Conservation (phyloP, 257 asterid genomes). For the Capsicum chinense region DNA sequence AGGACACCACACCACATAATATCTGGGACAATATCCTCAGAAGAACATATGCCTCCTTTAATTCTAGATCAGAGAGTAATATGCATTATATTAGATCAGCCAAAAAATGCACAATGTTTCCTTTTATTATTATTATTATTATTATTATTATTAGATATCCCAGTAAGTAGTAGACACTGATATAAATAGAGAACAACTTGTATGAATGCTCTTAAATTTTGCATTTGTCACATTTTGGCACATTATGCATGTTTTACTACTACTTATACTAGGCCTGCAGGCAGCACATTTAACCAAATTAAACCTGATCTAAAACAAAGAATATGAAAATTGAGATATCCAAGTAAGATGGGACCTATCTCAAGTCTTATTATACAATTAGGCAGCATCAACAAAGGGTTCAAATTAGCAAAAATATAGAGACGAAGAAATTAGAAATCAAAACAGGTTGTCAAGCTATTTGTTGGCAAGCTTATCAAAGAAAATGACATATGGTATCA, state of each 20-base stretch:
- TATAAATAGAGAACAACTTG: slow-evolving; percentile 24
- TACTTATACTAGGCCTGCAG: slow-evolving; percentile 33
- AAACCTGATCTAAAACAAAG: slow-evolving; percentile 14
- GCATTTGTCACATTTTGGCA: slow-evolving; percentile 5
- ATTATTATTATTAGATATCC: background rate
- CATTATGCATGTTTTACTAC: slow-evolving; percentile 4
- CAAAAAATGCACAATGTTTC: slow-evolving; percentile 35
- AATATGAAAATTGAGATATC: background rate
- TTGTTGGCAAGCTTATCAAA: background rate
- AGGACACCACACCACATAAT: slow-evolving; percentile 28
- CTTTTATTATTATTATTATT: background rate
- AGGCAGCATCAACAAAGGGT: too few species aligned
- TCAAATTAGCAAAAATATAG: too few species aligned
- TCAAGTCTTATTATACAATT: too few species aligned
- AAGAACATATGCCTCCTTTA: background rate
- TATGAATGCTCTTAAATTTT: background rate
- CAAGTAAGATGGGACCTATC: too few species aligned
- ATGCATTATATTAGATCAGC: slow-evolving; percentile 30
- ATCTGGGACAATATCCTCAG: background rate
- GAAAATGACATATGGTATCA: too few species aligned
- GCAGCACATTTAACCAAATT: slow-evolving; percentile 32
- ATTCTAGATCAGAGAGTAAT: slow-evolving; percentile 31
- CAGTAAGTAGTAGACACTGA: slow-evolving; percentile 29
- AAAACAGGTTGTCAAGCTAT: too few species aligned
- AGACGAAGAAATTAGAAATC: too few species aligned